These are phyloP conservation scores for Phaseolus lunatus DNA, from an alignment of 306 rosid species.

Conservation along the genomic window DNA sequence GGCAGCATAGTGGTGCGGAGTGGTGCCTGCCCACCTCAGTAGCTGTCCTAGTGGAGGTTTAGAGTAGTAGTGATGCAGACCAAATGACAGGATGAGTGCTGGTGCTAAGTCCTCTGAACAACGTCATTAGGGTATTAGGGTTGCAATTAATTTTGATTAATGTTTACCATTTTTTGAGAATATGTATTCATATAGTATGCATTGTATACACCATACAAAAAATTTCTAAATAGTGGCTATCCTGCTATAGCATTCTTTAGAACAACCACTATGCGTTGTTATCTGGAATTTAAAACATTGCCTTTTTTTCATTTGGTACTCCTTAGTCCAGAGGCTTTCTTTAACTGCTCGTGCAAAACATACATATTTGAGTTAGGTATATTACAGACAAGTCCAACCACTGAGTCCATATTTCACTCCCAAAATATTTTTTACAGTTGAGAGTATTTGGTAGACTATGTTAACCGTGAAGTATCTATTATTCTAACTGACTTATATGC, in stretches of 20 bases:
- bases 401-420: conserved; percentile 18
- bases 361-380: conserved; percentile 10
- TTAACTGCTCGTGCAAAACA: conserved; percentile 33
- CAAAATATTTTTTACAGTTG: conserved; percentile 15
- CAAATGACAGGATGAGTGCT: not conserved
- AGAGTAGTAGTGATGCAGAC: not conserved
- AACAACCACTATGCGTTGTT: not conserved
- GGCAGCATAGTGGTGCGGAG: not conserved
- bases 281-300: not conserved
- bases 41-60: not conserved
- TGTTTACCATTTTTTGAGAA: not conserved
- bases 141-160: not conserved
- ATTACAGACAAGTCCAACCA: conserved; percentile 30
- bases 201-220: not conserved
- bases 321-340: not conserved
- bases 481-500: conserved; percentile 18
- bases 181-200: not conserved
- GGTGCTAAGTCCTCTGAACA: not conserved
- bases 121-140: not conserved
- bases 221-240: not conserved
- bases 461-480: conserved; percentile 33
- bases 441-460: conserved; percentile 10
- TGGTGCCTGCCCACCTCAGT: not conserved
- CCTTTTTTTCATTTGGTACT: conserved; percentile 24
- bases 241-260: not conserved